Base-by-base conservation (phyloP, 441 rosid genomes). In the Eutrema salsugineum region DNA sequence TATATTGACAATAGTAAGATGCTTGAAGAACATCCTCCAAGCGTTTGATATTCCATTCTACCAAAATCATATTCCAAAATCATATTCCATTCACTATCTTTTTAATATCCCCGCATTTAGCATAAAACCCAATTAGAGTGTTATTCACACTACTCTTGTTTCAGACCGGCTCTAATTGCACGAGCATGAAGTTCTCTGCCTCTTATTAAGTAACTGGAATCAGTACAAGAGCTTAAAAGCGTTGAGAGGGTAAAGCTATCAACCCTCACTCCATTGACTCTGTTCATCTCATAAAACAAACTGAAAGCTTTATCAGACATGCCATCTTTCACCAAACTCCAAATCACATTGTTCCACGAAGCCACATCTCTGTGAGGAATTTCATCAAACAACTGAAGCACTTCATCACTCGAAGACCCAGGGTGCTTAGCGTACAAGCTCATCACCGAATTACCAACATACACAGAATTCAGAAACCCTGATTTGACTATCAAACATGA, bases 311-410 rank as follows among this genome's bases (percentile, higher is more conserved):
- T 72, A 54, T 75, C 83, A 68, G 66, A 69, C 78, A 61, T 63
- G 0, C 58, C 75, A 28, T 76, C 82, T 28, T 78, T 87, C 64
- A 86, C 87, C 51, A 86, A 43, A 78, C 91, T 67, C 5, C 92
- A 89, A 43, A 91, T 78, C 79, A 86, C 71, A 20, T 93, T 90
- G 69, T 94, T 91, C 95, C 91, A 88, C 0, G 99, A 86, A 0
- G 82, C 79, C 30, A 83, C 66, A 76, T 91, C 95, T 78, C 91
- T 85, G 0, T 59, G 71, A 78, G 85, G 85, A 84, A 90, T 85
- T 82, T 77, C 93, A 69, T 83, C 95, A 47, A 89, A 91, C 81
- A 91, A 1, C 56, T 76, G 70, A 58, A 79, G 50, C 20, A 75
- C 90, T 73, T 11, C 63, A 16, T 35, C 72, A 53, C 77, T 76